Conservation (phyloP, 129 eudicot species). For the Centaurea solstitialis region DNA sequence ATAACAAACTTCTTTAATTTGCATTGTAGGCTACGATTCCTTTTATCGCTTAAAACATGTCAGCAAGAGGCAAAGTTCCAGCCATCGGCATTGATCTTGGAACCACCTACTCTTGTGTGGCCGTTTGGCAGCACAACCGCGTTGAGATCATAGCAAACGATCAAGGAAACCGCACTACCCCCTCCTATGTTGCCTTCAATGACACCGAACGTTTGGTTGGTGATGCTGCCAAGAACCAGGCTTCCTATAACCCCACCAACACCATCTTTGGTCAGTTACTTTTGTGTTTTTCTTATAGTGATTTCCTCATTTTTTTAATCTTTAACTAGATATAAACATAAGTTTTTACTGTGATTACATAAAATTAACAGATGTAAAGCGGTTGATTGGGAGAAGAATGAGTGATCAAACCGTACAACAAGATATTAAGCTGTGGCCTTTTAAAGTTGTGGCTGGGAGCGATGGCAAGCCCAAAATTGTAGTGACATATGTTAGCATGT, state of each 20-base stretch:
- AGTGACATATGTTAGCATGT: no score
- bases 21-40: not conserved
- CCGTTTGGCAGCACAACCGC: slow-evolving; percentile 30
- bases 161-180: slow-evolving; percentile 39
- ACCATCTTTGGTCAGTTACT: not conserved
- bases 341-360: not conserved
- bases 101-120: slow-evolving; percentile 40
- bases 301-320: no score
- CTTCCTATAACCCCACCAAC: not conserved
- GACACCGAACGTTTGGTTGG: slow-evolving; percentile 37
- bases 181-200: slow-evolving; percentile 36
- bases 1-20: no score
- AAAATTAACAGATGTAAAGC: slow-evolving; percentile 18
- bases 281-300: no score
- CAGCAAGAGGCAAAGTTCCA: slow-evolving; percentile 17
- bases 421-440: slow-evolving; percentile 35
- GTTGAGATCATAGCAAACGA: slow-evolving; percentile 41
- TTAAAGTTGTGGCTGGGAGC: slow-evolving; percentile 24
- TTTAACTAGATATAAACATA: no score
- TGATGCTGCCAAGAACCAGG: slow-evolving; percentile 8
- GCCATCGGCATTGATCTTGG: slow-evolving; percentile 39
- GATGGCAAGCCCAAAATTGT: slow-evolving; percentile 24
- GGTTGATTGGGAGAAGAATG: slow-evolving; percentile 36
- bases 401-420: slow-evolving; percentile 22
- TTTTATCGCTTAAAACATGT: slow-evolving; percentile 9